Conservation (phyloP, 2,329 filamentous ascomycete species). For the Intubia oerlemansii region DNA sequence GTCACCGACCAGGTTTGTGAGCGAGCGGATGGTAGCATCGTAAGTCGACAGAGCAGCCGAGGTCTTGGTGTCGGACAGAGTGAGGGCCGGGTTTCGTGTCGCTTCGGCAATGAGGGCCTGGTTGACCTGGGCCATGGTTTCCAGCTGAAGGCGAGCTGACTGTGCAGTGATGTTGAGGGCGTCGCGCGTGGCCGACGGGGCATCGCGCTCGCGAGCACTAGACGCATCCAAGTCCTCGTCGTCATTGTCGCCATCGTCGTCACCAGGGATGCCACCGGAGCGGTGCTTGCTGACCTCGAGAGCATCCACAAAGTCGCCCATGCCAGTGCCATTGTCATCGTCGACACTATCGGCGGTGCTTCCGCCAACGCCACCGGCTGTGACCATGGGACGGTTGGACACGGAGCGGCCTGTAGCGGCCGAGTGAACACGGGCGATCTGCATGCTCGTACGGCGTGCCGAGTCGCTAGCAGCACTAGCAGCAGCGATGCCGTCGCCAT, state of each 20-base stretch:
- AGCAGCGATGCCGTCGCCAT: constrained; percentile 25
- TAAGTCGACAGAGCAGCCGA: constrained; percentile 66
- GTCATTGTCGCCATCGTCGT: constrained; percentile 15
- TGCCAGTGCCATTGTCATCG: constrained; percentile 16
- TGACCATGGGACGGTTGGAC: constrained; percentile 12
- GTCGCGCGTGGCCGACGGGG: constrained; percentile 60
- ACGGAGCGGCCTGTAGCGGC: constrained; percentile 14
- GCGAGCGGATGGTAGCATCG: constrained; percentile 69
- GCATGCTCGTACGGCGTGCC: constrained; percentile 19
- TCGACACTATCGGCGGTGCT: constrained; percentile 28
- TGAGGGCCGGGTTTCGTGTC: constrained; percentile 43
- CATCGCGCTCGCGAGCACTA: constrained; percentile 43
- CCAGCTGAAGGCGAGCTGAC: constrained; percentile 79
- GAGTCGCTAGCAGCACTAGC: constrained; percentile 26
- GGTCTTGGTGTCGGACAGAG: constrained; percentile 57
- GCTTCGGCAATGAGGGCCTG: constrained; percentile 58
- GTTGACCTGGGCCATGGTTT: constrained; percentile 72
- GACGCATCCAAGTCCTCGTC: constrained; percentile 66
- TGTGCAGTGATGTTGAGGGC: constrained; percentile 95
- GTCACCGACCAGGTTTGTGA: constrained; percentile 69
- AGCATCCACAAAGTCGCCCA: constrained; percentile 9
- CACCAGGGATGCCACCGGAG: too few relatives aligned
- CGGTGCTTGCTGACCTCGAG: not conserved
- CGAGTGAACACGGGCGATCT: constrained; percentile 21
- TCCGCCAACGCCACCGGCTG: constrained; percentile 15